Evolutionary conservation across 2,329 filamentous ascomycete species (phyloP).

Genomic region (Fusarium marasasianum): DNA sequence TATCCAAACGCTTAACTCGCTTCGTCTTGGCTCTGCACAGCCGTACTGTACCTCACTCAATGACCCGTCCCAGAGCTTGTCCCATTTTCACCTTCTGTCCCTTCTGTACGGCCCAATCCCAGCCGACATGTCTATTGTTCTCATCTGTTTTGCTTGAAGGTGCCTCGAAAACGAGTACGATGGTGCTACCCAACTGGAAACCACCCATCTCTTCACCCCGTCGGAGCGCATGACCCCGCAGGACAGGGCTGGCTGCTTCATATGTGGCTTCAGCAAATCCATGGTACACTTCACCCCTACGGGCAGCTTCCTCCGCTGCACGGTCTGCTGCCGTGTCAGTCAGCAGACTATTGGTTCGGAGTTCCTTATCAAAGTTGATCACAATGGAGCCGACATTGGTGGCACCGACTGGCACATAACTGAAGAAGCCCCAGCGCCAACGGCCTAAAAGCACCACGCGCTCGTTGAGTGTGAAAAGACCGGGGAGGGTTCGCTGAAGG

Average conservation of each 20-base stretch:
- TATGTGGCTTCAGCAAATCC: conserved; percentile 96
- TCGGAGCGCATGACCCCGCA: conserved; percentile 84
- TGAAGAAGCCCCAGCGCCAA: conserved; percentile 98
- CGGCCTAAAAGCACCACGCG: conserved; percentile 91
- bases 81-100: conserved; percentile 91
- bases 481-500: conserved; percentile 89
- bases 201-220: conserved; percentile 98
- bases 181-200: conserved; percentile 93
- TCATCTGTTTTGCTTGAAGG: conserved; percentile 69
- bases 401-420: conserved; percentile 92
- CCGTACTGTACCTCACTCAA: conserved; percentile 52
- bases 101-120: conserved; percentile 86
- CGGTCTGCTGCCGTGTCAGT: conserved; percentile 92
- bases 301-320: conserved; percentile 81
- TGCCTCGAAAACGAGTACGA: conserved; percentile 96
- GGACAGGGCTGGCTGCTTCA: conserved; percentile 75
- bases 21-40: conserved; percentile 7
- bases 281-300: conserved; percentile 82
- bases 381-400: conserved; percentile 98
- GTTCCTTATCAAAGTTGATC: conserved; percentile 94
- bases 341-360: conserved; percentile 89
- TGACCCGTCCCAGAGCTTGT: conserved; percentile 81
- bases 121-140: conserved; percentile 71
- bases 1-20: conserved; percentile 17
- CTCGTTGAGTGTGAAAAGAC: conserved; percentile 96